These are phyloP conservation scores for Kurtzmaniella quercitrusa DNA, from an alignment of 1,139 yeast genomes.

Conservation along the genomic window DNA sequence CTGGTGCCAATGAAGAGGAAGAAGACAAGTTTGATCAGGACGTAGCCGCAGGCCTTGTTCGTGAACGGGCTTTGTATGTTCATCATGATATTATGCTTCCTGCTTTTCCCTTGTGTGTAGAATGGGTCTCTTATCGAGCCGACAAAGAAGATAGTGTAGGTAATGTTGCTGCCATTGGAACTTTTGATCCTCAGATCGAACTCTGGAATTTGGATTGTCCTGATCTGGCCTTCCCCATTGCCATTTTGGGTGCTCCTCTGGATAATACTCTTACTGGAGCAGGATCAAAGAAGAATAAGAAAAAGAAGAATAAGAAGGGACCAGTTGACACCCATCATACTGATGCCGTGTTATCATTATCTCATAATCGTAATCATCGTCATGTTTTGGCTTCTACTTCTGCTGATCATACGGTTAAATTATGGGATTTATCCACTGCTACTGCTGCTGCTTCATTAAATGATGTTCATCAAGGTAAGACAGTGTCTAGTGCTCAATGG, in stretches of 20 bases:
- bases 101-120: conserved; percentile 93
- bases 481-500: conserved; percentile 89
- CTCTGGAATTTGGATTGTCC: conserved; percentile 92
- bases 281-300: conserved; percentile 50
- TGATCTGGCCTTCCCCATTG: conserved; percentile 93
- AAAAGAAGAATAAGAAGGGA: conserved; percentile 38
- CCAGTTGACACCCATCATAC: conserved; percentile 81
- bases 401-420: conserved; percentile 89
- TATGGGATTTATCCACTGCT: conserved; percentile 86
- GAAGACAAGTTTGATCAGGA: conserved; percentile 60
- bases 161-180: conserved; percentile 93
- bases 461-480: conserved; percentile 57
- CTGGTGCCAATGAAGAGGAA: conserved; percentile 58
- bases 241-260: conserved; percentile 68
- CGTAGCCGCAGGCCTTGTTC: conserved; percentile 63
- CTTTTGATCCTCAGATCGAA: conserved; percentile 96
- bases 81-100: conserved; percentile 98
- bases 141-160: conserved; percentile 49
- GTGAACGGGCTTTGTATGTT: conserved; percentile 77
- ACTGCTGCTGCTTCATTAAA: conserved; percentile 70
- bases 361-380: conserved; percentile 80
- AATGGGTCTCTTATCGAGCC: conserved; percentile 76
- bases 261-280: conserved; percentile 40
- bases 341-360: conserved; percentile 85
- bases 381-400: conserved; percentile 90